Evolutionary conservation across 495 filamentous ascomycete species (phyloP).

Genomic region (Penicillium nucicola): DNA sequence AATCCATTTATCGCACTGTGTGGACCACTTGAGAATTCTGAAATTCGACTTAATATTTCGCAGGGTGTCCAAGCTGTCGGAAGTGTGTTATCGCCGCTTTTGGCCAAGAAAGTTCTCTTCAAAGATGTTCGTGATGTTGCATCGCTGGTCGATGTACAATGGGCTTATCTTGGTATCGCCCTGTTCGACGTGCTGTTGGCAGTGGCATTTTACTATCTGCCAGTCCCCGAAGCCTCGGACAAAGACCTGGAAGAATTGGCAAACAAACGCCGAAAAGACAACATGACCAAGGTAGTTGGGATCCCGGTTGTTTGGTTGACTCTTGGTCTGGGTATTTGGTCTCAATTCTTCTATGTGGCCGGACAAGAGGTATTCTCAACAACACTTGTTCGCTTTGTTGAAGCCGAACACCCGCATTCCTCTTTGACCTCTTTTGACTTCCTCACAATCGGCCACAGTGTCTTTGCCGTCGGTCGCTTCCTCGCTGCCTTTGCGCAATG

Average conservation of each 20-base stretch:
- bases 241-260: conserved; percentile 57
- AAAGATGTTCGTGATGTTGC: conserved; percentile 46
- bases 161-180: conserved; percentile 68
- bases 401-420: conserved; percentile 25
- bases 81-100: conserved; percentile 56
- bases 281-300: conserved; percentile 41
- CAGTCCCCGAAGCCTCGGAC: conserved; percentile 65
- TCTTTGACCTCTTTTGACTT: conserved; percentile 38
- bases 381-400: conserved; percentile 42
- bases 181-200: conserved; percentile 64
- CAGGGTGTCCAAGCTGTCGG: conserved; percentile 69
- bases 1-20: conserved; percentile 70
- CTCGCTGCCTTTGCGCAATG: conserved; percentile 52
- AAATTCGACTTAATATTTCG: conserved; percentile 62
- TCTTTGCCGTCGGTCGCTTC: conserved; percentile 64
- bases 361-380: conserved; percentile 59
- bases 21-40: conserved; percentile 62
- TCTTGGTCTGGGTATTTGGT: conserved; percentile 52
- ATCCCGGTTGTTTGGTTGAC: conserved; percentile 56
- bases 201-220: conserved; percentile 61
- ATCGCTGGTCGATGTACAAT: conserved; percentile 63
- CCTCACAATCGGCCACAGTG: conserved; percentile 52
- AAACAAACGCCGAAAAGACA: conserved; percentile 48
- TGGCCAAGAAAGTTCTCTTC: conserved; percentile 63
- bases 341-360: conserved; percentile 64